Conservation (phyloP, 2,329 filamentous ascomycete genomes). For the Davidsoniella virescens region DNA sequence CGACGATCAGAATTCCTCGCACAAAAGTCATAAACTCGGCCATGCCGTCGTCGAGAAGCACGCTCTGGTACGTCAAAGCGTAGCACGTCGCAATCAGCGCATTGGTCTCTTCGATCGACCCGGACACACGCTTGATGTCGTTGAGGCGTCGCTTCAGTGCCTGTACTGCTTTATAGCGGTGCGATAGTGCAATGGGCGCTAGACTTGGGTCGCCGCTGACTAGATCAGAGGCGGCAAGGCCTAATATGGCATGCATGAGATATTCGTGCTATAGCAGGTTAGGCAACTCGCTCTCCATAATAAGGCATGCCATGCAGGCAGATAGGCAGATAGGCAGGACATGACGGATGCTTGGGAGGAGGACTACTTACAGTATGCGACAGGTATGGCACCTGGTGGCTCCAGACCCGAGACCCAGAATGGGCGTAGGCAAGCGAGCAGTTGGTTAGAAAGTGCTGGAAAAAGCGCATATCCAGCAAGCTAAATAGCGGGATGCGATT, state of each 20-base stretch:
- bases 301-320: neutral
- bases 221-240: conserved; percentile 50
- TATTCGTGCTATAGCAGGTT: conserved; percentile 36
- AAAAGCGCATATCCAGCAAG: conserved; percentile 50
- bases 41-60: conserved; percentile 40
- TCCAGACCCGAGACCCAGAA: conserved; percentile 50
- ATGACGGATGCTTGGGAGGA: neutral
- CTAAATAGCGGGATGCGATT: conserved; percentile 42
- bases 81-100: conserved; percentile 43
- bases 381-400: conserved; percentile 48
- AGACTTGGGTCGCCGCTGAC: conserved; percentile 34
- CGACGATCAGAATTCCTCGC: conserved; percentile 38
- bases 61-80: conserved; percentile 42
- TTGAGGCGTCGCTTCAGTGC: conserved; percentile 40
- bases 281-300: conserved; percentile 8
- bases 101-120: conserved; percentile 37
- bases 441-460: conserved; percentile 47
- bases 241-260: conserved; percentile 55
- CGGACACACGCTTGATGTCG: conserved; percentile 24
- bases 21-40: conserved; percentile 46
- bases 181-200: conserved; percentile 40
- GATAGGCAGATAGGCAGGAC: neutral
- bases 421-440: conserved; percentile 49
- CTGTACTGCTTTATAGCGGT: conserved; percentile 48
- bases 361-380: conserved; percentile 40